Base-by-base conservation (phyloP, 352 stramenopile genomes). In the Phytophthora brassicae region DNA sequence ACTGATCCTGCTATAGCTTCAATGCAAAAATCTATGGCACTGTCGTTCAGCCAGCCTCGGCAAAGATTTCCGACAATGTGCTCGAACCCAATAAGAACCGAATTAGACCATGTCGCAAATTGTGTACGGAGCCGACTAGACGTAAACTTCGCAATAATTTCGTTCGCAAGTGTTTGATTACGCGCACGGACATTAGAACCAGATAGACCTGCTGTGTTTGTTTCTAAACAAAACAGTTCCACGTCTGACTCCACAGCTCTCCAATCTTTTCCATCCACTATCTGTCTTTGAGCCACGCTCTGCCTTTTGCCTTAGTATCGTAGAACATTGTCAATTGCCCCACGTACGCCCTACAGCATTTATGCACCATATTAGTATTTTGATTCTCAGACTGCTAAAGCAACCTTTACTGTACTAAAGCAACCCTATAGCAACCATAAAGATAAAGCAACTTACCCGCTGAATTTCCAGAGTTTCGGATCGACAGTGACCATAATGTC, bases 361-460 rank as follows among this genome's bases (percentile, higher is more conserved):
- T 4, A 8, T 4, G 4, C 4, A 31, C 26, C 26, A 31, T 31
- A 31, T 9, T 8, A 31, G 8, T 31, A 31, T 31, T 31, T 4
- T 8, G 8, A 31, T 8, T 8, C n/a, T n/a, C n/a, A n/a, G n/a
- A n/a, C 26, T 31, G 26, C 4, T 31, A 31, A 8, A 31, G 26
- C 26, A 31, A 31, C 26, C 26, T 31, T 31, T 9, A 9, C 26
- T n/a, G n/a, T n/a, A 2, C 29, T 45, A 43, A n/a, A 50, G 39
- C 19, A 48, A 35, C 26, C 14, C 7, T 51, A 44, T n/a, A 51
- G 39, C 41, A 51, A 50, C 39, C 39, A 38, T 38, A 45, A 43
- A 42, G 28, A 11, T 48, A 48, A 12, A 31, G 50, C 50, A 57
- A 57, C 50, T 29, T 57, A 57, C 50, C 50, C 36, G 23, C 29